Evolutionary conservation across 352 stramenopile species (phyloP).

Genomic region (Phytopythium kandeliae): DNA sequence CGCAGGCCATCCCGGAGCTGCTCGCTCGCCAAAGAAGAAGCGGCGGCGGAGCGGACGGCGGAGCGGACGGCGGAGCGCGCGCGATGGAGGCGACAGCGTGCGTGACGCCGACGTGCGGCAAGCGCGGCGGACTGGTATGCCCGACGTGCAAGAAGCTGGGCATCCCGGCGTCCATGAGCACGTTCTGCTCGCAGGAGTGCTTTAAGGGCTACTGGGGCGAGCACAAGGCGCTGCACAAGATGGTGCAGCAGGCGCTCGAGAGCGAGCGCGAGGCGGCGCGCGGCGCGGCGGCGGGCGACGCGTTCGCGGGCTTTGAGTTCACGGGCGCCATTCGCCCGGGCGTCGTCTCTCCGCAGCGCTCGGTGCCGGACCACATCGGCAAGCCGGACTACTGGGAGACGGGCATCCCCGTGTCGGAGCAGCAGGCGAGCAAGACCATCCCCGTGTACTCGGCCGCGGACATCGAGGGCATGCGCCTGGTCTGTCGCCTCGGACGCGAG

Average conservation of each 20-base stretch:
- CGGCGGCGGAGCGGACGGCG: not conserved
- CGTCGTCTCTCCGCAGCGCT: conserved; percentile 35
- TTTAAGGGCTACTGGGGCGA: conserved; percentile 95
- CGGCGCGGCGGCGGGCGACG: conserved; percentile 10
- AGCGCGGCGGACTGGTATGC: conserved; percentile 83
- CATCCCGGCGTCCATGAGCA: conserved; percentile 78
- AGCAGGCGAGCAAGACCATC: conserved; percentile 61
- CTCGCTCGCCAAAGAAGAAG: too few relatives aligned
- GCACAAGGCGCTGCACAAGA: conserved; percentile 96
- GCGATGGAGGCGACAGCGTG: conserved; percentile 27
- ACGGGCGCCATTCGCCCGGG: conserved; percentile 60
- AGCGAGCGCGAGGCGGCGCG: conserved; percentile 27
- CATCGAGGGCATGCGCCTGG: conserved; percentile 57
- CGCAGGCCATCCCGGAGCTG: too few relatives aligned
- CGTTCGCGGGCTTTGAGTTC: conserved; percentile 66
- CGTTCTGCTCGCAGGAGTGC: conserved; percentile 93
- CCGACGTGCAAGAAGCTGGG: conserved; percentile 90
- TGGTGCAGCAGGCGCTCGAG: conserved; percentile 85
- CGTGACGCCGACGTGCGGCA: conserved; percentile 70
- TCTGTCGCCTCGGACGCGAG: conserved; percentile 70
- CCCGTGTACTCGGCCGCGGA: conserved; percentile 65
- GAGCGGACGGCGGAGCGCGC: too few relatives aligned
- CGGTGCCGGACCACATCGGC: conserved; percentile 46
- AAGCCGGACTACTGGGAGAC: conserved; percentile 59
- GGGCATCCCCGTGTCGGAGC: conserved; percentile 58